Evolutionary conservation across 1,284 basidiomycete species (phyloP).

Genomic region (Cystobasidium slooffiae): DNA sequence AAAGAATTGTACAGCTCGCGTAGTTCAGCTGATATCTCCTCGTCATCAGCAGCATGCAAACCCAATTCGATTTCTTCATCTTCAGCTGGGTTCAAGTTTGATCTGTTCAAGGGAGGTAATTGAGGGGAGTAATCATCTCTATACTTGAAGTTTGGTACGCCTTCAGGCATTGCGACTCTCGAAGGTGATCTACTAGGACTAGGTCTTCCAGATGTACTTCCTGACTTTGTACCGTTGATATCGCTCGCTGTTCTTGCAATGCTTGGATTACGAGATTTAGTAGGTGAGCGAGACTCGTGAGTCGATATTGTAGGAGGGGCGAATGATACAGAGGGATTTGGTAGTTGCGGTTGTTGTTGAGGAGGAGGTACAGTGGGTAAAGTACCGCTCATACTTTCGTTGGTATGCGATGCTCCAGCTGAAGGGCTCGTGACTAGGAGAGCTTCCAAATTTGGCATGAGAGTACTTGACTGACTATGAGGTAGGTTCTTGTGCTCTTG

Average conservation of each 20-base stretch:
- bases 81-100: constrained; percentile 24
- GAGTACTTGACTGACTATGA: constrained; percentile 15
- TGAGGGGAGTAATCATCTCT: constrained; percentile 24
- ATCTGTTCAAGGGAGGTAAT: constrained; percentile 7
- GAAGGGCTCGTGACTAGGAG: constrained; percentile 4
- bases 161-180: constrained; percentile 31
- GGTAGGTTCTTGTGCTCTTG: constrained; percentile 27
- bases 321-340: constrained; percentile 16
- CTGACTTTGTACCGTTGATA: not conserved
- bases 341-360: constrained; percentile 5
- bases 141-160: constrained; percentile 39
- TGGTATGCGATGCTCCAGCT: not conserved
- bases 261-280: constrained; percentile 29
- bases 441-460: constrained; percentile 36
- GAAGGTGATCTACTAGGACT: constrained; percentile 38
- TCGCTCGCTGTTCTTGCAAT: constrained; percentile 10
- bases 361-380: not conserved
- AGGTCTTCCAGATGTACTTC: not conserved
- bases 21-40: constrained; percentile 54
- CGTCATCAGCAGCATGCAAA: constrained; percentile 42
- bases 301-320: constrained; percentile 15
- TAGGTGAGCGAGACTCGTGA: constrained; percentile 17
- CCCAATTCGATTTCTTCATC: constrained; percentile 43
- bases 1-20: constrained; percentile 61
- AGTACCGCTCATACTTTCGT: not conserved